Conservation (phyloP, 1,139 yeast genomes). For the Saccharomyces hybrid region DNA sequence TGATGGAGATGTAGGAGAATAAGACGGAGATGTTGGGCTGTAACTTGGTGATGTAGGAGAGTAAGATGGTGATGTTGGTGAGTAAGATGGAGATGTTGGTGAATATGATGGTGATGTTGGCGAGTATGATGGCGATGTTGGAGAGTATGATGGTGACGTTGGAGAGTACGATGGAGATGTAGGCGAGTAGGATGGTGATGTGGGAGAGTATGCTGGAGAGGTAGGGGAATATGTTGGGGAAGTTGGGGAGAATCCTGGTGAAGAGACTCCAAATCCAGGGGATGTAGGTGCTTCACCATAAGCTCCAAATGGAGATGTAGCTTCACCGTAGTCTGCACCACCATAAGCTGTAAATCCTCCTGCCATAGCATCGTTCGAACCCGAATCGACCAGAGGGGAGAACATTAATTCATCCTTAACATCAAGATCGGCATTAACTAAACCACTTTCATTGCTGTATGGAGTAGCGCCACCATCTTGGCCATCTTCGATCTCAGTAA, state of each 20-base stretch:
- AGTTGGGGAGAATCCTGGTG: conserved; percentile 64
- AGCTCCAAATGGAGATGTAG: conserved; percentile 53
- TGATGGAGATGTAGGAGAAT: conserved; percentile 48
- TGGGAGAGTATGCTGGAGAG: conserved; percentile 63
- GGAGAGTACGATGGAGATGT: conserved; percentile 61
- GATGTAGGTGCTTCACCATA: conserved; percentile 62
- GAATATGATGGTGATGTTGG: conserved; percentile 55
- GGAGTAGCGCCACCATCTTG: conserved; percentile 92
- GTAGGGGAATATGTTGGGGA: conserved; percentile 71
- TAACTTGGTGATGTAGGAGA: conserved; percentile 55
- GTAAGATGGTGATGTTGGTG: conserved; percentile 56
- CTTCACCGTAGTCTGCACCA: conserved; percentile 53
- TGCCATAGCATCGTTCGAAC: conserved; percentile 56
- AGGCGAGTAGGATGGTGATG: conserved; percentile 70
- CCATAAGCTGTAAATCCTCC: conserved; percentile 96
- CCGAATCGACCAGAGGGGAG: conserved; percentile 89
- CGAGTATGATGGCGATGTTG: conserved; percentile 52
- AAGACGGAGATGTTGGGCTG: conserved; percentile 53
- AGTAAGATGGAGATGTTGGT: conserved; percentile 52
- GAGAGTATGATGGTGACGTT: conserved; percentile 52
- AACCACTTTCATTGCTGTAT: conserved; percentile 73
- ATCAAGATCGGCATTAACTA: conserved; percentile 62
- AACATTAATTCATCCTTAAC: conserved; percentile 81
- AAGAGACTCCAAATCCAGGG: conserved; percentile 63
- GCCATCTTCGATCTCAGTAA: conserved; percentile 38